A percentile compares a stretch with the other conserved stretches of the same genome.
These are phyloP conservation scores for Penicillium arizonense DNA, from an alignment of 495 filamentous ascomycete genomes.

Conservation along the genomic window DNA sequence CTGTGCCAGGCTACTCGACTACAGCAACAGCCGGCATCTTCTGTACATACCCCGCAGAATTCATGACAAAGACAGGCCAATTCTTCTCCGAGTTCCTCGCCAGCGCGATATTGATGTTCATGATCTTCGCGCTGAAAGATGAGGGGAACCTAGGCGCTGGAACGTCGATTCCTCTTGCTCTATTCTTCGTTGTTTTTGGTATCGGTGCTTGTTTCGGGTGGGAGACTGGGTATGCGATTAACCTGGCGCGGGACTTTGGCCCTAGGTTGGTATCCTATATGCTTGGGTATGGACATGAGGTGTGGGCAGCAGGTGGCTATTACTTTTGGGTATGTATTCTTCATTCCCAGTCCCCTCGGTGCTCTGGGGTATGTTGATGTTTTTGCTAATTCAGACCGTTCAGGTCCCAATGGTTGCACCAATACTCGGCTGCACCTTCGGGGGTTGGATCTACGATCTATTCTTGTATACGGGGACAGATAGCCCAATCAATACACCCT, in stretches of 20 bases:
- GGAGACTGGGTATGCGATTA: conserved; percentile 70
- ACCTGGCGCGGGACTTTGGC: conserved; percentile 65
- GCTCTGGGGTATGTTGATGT: background rate
- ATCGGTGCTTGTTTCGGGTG: conserved; percentile 67
- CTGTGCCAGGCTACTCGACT: conserved; percentile 52
- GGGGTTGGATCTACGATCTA: conserved; percentile 60
- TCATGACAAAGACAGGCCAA: conserved; percentile 55
- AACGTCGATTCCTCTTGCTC: conserved; percentile 48
- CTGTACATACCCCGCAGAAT: conserved; percentile 62
- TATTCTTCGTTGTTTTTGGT: conserved; percentile 66
- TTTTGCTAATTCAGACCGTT: background rate
- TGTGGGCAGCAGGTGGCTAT: conserved; percentile 61
- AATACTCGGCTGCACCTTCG: conserved; percentile 56
- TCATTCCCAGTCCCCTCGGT: background rate
- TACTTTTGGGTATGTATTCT: conserved; percentile 57
- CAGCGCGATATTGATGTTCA: conserved; percentile 60
- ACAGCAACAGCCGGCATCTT: conserved; percentile 65
- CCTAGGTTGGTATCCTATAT: conserved; percentile 60
- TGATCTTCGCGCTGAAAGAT: conserved; percentile 66
- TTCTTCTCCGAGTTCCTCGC: conserved; percentile 68
- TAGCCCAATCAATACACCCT: conserved; percentile 58
- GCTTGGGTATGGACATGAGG: conserved; percentile 61
- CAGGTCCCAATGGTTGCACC: conserved; percentile 56
- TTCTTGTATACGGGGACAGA: conserved; percentile 58
- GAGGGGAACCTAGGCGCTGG: conserved; percentile 51